phyloP scores from a whole-genome alignment of 2,329 filamentous ascomycete genomes.

The Hymenoscyphus salicellus region DNA sequence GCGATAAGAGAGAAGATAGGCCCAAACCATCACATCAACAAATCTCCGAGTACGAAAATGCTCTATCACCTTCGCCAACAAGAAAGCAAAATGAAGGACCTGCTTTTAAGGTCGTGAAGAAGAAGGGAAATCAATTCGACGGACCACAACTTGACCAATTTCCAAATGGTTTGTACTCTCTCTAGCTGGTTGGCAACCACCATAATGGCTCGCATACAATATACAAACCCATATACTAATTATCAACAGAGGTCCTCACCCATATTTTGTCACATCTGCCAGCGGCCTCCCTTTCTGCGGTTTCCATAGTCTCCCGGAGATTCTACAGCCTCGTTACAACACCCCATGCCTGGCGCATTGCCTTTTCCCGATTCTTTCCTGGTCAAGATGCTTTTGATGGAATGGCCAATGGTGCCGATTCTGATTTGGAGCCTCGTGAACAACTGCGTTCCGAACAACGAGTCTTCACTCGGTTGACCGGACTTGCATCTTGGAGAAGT shows the following conservation, averaged over 20 bases:
- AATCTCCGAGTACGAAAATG: slow-evolving; percentile 61
- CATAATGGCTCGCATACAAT: neutral
- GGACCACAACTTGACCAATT: slow-evolving; percentile 48
- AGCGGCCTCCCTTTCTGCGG: slow-evolving; percentile 75
- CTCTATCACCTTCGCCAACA: slow-evolving; percentile 47
- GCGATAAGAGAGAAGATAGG: slow-evolving; percentile 31
- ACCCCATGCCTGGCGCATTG: slow-evolving; percentile 89
- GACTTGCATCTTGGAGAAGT: slow-evolving; percentile 88
- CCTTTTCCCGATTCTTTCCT: slow-evolving; percentile 87
- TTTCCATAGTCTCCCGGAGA: slow-evolving; percentile 81
- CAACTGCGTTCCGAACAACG: slow-evolving; percentile 68
- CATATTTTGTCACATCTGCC: slow-evolving; percentile 88
- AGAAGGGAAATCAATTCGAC: slow-evolving; percentile 32
- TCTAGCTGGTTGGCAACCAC: neutral
- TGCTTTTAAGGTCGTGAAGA: slow-evolving; percentile 56
- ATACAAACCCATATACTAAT: slow-evolving; percentile 26
- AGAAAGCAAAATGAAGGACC: slow-evolving; percentile 43
- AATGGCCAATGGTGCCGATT: slow-evolving; percentile 37
- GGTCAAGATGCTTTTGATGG: slow-evolving; percentile 59
- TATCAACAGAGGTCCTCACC: slow-evolving; percentile 74
- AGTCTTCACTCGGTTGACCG: slow-evolving; percentile 77
- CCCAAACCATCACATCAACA: slow-evolving; percentile 41
- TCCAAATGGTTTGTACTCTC: slow-evolving; percentile 69
- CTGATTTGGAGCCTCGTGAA: slow-evolving; percentile 49
- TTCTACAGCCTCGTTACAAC: slow-evolving; percentile 86